Evolutionary conservation across 2,329 filamentous ascomycete genomes (phyloP).

Genomic region (Ophiostoma quercus): DNA sequence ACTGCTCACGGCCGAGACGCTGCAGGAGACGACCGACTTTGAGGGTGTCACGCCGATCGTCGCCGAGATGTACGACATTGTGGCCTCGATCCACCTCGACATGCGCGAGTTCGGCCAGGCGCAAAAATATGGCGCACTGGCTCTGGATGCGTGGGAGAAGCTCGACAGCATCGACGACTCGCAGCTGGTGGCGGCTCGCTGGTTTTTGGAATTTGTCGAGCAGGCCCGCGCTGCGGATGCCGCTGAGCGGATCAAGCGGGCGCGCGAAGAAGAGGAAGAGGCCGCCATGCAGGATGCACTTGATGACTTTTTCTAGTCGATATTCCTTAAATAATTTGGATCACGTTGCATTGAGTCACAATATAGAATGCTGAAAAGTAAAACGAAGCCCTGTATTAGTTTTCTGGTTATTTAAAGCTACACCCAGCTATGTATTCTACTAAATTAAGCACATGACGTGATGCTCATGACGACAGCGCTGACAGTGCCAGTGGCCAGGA

Average conservation of each 20-base stretch:
- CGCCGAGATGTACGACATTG: constrained; percentile 26
- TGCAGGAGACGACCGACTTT: constrained; percentile 19
- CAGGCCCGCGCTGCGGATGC: background rate
- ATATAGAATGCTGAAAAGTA: background rate
- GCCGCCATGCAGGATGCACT: background rate
- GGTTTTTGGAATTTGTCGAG: background rate
- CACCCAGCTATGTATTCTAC: background rate
- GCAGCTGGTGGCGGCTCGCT: background rate
- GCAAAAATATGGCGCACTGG: background rate
- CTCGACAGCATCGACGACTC: constrained; percentile 7
- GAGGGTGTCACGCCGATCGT: background rate
- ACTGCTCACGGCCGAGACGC: constrained; percentile 19
- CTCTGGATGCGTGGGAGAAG: background rate
- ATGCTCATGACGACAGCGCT: constrained; percentile 2
- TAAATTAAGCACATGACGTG: background rate
- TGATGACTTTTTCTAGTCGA: background rate
- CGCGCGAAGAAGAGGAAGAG: background rate
- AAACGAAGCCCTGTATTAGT: background rate
- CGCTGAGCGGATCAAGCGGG: background rate
- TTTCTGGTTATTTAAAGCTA: background rate
- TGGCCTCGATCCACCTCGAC: constrained; percentile 25
- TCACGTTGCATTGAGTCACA: background rate
- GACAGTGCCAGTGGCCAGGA: background rate
- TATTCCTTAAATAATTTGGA: background rate
- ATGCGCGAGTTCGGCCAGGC: constrained; percentile 21